Evolutionary conservation across 371 early-diverging fungal genomes (phyloP).

Genomic region (Gilbertella persicaria): DNA sequence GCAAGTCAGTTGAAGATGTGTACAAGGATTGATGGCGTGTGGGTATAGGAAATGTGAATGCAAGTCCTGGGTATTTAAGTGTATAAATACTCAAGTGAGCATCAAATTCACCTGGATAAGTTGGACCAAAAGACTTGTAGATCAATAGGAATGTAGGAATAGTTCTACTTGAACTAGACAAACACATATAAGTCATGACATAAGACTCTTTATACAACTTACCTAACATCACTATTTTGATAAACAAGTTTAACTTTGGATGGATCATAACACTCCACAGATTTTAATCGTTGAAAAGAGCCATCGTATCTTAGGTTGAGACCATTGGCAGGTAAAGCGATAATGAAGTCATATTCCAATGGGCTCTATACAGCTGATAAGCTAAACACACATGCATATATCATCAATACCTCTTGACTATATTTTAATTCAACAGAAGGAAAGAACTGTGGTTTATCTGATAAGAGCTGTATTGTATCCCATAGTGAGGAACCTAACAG

Average conservation of each 20-base stretch:
- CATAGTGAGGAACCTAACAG: slow-evolving; percentile 56
- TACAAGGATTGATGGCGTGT: slow-evolving; percentile 53
- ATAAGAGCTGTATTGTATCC: slow-evolving; percentile 53
- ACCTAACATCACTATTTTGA: slow-evolving; percentile 68
- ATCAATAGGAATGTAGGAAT: slow-evolving; percentile 69
- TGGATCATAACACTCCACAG: slow-evolving; percentile 68
- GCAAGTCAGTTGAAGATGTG: slow-evolving; percentile 56
- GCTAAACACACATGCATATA: slow-evolving; percentile 6
- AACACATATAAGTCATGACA: too few species aligned
- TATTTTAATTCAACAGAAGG: slow-evolving; percentile 72
- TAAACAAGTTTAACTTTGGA: slow-evolving; percentile 62
- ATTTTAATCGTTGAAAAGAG: slow-evolving; percentile 61
- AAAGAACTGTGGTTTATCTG: slow-evolving; percentile 53
- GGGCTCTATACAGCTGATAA: slow-evolving; percentile 52
- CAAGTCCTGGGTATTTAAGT: slow-evolving; percentile 72
- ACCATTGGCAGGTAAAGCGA: slow-evolving; percentile 64
- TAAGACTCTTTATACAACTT: slow-evolving; percentile 1
- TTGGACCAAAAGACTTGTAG: slow-evolving; percentile 75
- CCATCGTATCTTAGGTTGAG: slow-evolving; percentile 67
- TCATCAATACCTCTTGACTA: slow-evolving; percentile 53
- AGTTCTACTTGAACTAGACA: slow-evolving; percentile 56
- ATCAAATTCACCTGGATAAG: slow-evolving; percentile 71
- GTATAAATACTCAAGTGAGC: slow-evolving; percentile 54
- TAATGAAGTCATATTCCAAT: slow-evolving; percentile 58
- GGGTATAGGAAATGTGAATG: slow-evolving; percentile 77